Evolutionary conservation across 441 rosid species (phyloP).

Genomic region (Monsonia emarginata): DNA sequence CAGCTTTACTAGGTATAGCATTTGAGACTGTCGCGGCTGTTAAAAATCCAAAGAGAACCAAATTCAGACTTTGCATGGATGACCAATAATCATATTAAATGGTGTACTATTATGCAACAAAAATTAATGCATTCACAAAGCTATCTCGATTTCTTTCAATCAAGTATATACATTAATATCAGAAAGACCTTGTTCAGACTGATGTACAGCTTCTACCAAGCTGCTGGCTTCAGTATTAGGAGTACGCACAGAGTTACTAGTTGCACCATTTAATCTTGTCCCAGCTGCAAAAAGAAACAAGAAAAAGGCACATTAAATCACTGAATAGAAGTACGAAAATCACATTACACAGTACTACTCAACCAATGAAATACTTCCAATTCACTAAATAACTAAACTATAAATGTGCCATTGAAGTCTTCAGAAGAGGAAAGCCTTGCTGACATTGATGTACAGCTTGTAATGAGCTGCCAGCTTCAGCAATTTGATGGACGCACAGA

Average conservation of each 20-base stretch:
- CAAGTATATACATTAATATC: background rate
- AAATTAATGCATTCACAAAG: background rate
- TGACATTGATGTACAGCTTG: background rate
- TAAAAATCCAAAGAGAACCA: background rate
- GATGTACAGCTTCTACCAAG: background rate
- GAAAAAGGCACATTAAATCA: background rate
- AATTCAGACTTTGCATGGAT: background rate
- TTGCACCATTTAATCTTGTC: background rate
- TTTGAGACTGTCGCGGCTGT: background rate
- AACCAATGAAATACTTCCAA: background rate
- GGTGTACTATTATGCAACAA: background rate
- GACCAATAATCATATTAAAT: background rate
- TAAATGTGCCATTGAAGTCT: background rate
- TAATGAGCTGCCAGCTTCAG: background rate
- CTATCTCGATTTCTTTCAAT: background rate
- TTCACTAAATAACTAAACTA: background rate
- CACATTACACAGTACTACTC: background rate
- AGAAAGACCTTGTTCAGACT: background rate
- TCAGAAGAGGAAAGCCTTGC: background rate
- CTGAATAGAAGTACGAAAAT: background rate
- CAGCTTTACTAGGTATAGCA: background rate
- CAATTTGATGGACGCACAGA: background rate
- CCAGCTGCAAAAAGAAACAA: background rate
- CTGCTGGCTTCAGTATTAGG: background rate
- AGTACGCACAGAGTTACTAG: background rate